Base-by-base conservation (phyloP, 306 rosid genomes). In the Ceratonia siliqua region DNA sequence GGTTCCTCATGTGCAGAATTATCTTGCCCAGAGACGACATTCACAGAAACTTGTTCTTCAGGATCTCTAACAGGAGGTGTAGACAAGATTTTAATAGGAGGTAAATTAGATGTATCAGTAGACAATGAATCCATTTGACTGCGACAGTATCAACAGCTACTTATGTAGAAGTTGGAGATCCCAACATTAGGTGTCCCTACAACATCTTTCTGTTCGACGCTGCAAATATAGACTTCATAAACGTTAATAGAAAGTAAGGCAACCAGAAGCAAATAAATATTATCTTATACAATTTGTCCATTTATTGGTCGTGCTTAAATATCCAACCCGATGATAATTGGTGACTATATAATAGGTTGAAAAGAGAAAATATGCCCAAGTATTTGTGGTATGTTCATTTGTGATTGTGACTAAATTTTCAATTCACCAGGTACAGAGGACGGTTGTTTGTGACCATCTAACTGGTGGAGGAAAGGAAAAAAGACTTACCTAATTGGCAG, bases 41-140 rank as follows among this genome's bases (percentile, higher is more conserved):
- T 43, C 70, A 84, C 82, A 35, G 91, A 82, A 55, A 84, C 80
- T 41, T 74, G 76, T 13, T 59, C 80, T 35, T 68, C 80, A 1
- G 68, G 48, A 73, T 79, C 85, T 43, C 77, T 77, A 42, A 75
- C 69, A 48, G 81, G 81, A 58, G 89, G 82, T 21, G 66, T 50
- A n/a, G 86, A 42, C 7, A 85, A 85, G 85, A 39, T 76, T 70
- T 76, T 82, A 59, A 64, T 38, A 18, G 81, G 76, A 68, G 90
- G 85, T 18, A 76, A 66, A 54, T 45, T 57, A 3, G 94, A 50
- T 18, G 83, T 80, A 78, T 84, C 89, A 32, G 80, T 70, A 58
- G 93, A 46, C 74, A 70, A 88, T 22, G 91, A 75, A 79, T 94
- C 96, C 98, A 94, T 94, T 80, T 61, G 68, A 72, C 77, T 38